phyloP scores from a whole-genome alignment of 306 rosid genomes.

The Luffa aegyptiaca region DNA sequence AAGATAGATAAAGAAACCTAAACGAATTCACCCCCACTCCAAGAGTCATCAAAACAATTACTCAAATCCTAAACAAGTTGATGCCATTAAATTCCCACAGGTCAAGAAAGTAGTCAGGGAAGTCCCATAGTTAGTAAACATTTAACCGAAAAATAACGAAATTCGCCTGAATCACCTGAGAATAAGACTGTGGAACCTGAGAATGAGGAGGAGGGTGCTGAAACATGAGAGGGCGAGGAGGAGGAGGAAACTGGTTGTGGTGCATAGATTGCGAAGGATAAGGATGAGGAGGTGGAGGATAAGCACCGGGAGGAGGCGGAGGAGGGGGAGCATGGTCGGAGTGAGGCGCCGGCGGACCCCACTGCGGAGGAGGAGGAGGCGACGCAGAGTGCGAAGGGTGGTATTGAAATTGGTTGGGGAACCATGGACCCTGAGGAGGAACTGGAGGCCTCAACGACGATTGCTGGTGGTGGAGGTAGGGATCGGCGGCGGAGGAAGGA shows the following conservation, averaged over 20 bases:
- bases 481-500: conserved; percentile 45
- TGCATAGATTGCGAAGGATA: conserved; percentile 29
- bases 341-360: conserved; percentile 52
- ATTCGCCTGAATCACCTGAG: conserved; percentile 34
- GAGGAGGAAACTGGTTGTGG: conserved; percentile 45
- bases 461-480: conserved; percentile 41
- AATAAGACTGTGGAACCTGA: conserved; percentile 54
- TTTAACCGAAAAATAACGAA: not conserved
- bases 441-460: conserved; percentile 29
- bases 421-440: conserved; percentile 64
- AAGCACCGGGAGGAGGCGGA: conserved; percentile 39
- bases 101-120: not conserved
- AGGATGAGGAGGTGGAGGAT: conserved; percentile 39
- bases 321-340: conserved; percentile 20
- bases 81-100: not conserved
- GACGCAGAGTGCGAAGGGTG: conserved; percentile 38
- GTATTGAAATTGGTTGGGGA: conserved; percentile 63
- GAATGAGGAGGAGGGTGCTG: conserved; percentile 45
- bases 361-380: conserved; percentile 66
- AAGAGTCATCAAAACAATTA: not conserved
- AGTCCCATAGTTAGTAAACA: not conserved
- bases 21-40: not conserved
- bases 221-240: conserved; percentile 36
- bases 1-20: not conserved
- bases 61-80: not conserved